Evolutionary conservation across 2,329 filamentous ascomycete species (phyloP).

Genomic region (Paracorniculantispora psalliotae): DNA sequence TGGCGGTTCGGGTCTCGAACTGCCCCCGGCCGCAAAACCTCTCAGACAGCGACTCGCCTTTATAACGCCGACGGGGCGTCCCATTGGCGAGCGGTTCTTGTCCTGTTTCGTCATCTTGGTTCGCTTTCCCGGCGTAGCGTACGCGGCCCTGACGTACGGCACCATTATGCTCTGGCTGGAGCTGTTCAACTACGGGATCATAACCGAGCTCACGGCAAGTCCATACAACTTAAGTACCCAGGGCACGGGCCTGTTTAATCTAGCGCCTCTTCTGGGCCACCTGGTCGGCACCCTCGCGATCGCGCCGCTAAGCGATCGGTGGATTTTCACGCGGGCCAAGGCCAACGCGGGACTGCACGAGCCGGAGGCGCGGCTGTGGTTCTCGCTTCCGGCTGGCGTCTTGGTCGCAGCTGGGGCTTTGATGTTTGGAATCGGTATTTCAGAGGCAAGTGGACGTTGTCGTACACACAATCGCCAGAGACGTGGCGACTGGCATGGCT

Average conservation of each 20-base stretch:
- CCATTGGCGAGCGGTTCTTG: neutral
- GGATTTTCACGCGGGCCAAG: neutral
- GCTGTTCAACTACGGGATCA: neutral
- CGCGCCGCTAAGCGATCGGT: neutral
- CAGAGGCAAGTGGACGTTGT: neutral
- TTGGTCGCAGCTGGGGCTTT: neutral
- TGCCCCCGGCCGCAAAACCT: neutral
- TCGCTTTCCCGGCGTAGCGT: neutral
- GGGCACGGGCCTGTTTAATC: neutral
- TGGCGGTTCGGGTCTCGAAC: neutral
- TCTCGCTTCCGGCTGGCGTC: neutral
- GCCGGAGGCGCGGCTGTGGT: neutral
- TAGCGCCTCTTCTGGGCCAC: neutral
- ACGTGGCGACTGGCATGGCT: neutral
- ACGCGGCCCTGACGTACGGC: neutral
- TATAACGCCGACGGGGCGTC: neutral
- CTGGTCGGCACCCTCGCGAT: neutral
- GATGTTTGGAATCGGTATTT: neutral
- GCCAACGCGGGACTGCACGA: neutral
- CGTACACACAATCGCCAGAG: neutral
- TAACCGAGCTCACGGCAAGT: neutral
- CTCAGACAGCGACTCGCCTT: neutral
- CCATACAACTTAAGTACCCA: neutral
- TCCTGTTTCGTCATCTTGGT: neutral
- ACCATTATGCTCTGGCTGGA: neutral